Evolutionary conservation across 2,329 filamentous ascomycete species (phyloP).

Genomic region (Exserohilum rostratum): DNA sequence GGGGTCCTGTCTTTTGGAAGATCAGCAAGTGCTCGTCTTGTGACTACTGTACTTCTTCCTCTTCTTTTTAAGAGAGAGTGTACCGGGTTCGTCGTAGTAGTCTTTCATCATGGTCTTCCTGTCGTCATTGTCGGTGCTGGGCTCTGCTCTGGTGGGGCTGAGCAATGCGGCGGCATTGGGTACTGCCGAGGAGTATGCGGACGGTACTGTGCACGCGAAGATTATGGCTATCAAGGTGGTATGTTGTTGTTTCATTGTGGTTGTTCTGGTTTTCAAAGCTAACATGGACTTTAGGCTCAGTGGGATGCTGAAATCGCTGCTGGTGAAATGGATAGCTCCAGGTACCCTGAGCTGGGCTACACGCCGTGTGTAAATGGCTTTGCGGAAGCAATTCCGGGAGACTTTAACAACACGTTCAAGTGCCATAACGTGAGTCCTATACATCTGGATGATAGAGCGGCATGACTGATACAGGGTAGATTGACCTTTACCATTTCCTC

Average conservation of each 20-base stretch:
- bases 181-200: constrained; percentile 42
- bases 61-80: too few species aligned
- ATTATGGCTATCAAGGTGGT: constrained; percentile 45
- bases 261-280: background rate
- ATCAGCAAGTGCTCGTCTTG: background rate
- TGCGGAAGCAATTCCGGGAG: constrained; percentile 42
- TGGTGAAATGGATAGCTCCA: constrained; percentile 34
- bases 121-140: constrained; percentile 18
- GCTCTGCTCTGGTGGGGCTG: constrained; percentile 26
- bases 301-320: constrained; percentile 35
- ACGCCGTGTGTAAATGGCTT: constrained; percentile 41
- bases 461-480: constrained; percentile 27
- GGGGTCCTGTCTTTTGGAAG: background rate
- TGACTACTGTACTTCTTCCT: background rate
- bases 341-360: constrained; percentile 38
- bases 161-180: constrained; percentile 31
- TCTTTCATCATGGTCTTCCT: constrained; percentile 22
- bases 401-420: constrained; percentile 43
- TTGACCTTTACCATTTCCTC: constrained; percentile 62
- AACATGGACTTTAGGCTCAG: constrained; percentile 22
- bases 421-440: constrained; percentile 42
- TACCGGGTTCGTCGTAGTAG: constrained; percentile 1
- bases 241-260: background rate
- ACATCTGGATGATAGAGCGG: background rate
- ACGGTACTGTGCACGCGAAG: constrained; percentile 41